Evolutionary conservation across 768 basidiomycete genomes (phyloP), one percentile per base, ranked within the genome.

Genomic region (Macrolepiota albuminosa): DNA sequence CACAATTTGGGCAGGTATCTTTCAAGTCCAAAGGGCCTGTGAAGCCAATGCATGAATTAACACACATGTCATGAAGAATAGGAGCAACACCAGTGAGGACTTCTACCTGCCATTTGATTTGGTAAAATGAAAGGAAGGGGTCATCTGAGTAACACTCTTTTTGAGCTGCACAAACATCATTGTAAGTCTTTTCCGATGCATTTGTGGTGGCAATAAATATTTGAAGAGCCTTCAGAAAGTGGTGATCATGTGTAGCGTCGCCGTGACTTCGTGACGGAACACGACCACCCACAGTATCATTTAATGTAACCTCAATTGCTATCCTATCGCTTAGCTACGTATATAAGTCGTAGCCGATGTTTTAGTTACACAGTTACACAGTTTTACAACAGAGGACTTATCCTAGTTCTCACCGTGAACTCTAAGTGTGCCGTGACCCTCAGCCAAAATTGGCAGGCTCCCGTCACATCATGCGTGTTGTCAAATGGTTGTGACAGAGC

Each of bases 11-110:
- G 48, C 63, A 63, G 1, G 37, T 21, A 13, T 57, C 54, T 1
- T 61, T 49, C 16, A 34, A 14, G 5, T 40, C 47, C 13, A 49
- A 58, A 3, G 53, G 46, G 8, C 63, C 56, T 6, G 59, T 63
- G 31, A 61, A 63, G 9, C 40, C 52, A 6, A 52, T 26, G 29
- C 63, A 63, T 0, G 68, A 65, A 6, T 21, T 21, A 21, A 21
- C 21, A 21, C 21, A 21, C 21, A 21, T 21, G 21, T 21, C 21
- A 21, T 21, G 24, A 46, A 46, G 1, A 11, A 45, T 45, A 8
- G 24, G 10, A 11, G 10, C 24, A 4, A 46, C 24, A 26, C 24
- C 45, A 46, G 45, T 46, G 45, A 46, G 24, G 11, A 46, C 26
- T 13, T 46, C 45, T 11, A 24, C 45, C 13, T 46, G 45, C 1